Evolutionary conservation across 306 rosid genomes (phyloP).

Genomic region (Luffa acutangula): DNA sequence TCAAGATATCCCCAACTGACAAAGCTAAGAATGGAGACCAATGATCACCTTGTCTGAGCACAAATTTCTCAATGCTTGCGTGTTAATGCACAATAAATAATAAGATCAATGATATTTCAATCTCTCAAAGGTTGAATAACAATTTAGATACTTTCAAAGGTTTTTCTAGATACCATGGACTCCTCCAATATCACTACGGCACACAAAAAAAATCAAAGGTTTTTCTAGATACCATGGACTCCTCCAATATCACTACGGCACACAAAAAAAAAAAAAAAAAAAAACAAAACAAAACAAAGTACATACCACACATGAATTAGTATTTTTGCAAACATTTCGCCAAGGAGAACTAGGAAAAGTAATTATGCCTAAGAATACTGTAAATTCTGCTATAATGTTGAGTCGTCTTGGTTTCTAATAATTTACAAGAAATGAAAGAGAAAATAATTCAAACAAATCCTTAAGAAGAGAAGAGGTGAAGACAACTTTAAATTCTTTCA

Average conservation of each 20-base stretch:
- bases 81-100: not conserved
- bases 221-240: not conserved
- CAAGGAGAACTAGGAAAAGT: not conserved
- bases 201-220: too few relatives aligned
- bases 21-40: not conserved
- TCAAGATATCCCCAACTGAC: not conserved
- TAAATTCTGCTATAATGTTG: not conserved
- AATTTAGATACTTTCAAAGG: not conserved
- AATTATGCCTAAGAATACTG: not conserved
- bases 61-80: not conserved
- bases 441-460: not conserved
- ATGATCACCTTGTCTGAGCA: not conserved
- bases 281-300: too few relatives aligned
- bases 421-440: not conserved
- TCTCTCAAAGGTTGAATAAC: not conserved
- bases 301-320: too few relatives aligned
- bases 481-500: not conserved
- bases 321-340: too few relatives aligned
- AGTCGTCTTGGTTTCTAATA: not conserved
- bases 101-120: not conserved
- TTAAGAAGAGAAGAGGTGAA: not conserved
- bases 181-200: not conserved
- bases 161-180: not conserved
- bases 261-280: not conserved
- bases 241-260: not conserved